Evolutionary conservation across 2,329 filamentous ascomycete species (phyloP), one percentile per base, ranked within the genome.

Genomic region (Fusarium falciforme): DNA sequence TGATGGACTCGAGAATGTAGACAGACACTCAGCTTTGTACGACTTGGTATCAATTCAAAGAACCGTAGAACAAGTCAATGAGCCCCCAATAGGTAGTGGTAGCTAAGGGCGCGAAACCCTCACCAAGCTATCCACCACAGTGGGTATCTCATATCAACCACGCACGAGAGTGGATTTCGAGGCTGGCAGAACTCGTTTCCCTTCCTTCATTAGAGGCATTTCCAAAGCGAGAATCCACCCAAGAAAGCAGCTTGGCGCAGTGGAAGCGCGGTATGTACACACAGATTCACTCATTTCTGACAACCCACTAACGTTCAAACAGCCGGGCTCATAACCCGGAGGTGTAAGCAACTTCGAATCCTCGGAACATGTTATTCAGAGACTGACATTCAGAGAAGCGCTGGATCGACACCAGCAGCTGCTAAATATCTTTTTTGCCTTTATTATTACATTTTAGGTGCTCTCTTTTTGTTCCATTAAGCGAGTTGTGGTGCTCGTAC

Each of bases 241-340:
- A 63, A 55, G 22, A 70, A 72, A 58, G 70, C 70, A 72, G 66
- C 61, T 72, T 72, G 70, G 70, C 70, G 70, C 70, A 72, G 70
- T 70, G 70, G 70, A 66, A 72, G 70, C 70, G 70, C 70, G 70
- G 60, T 62, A 61, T 35, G 59, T 52, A 22, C 10, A 22, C 40
- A 25, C 40, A 44, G 6, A 44, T 4, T 25, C 25, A 16, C 38
- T 29, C 35, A 40, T 38, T 22, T 47, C 14, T 47, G 7, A 25
- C 12, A 7, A 22, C 14, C 6, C 22, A 47, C 42, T 47, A 27
- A 47, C 42, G 7, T 52, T 27, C 27, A n/a, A 12, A 44, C 35
- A 73, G 71, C 72, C 72, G 72, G 71, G 71, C 71, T 73, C 71
- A 73, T 73, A 74, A 74, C 71, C 72, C 72, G 72, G 72, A 74